Evolutionary conservation across 2,329 filamentous ascomycete species (phyloP).

Genomic region (Epichloe sp.): DNA sequence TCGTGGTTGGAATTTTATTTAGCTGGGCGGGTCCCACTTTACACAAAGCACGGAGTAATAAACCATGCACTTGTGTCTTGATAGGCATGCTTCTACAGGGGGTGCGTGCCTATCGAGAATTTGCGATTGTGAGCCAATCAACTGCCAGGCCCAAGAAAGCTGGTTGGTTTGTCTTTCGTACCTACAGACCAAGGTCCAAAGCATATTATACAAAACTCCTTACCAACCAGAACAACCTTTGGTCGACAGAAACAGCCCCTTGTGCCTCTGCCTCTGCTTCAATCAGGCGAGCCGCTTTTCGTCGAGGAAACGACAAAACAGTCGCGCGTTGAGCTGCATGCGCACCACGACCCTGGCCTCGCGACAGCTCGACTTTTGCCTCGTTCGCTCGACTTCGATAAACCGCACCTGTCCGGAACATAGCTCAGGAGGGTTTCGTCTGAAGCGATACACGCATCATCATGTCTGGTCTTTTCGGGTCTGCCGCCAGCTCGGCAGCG

Average conservation of each 20-base stretch:
- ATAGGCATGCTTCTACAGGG: constrained; percentile 2
- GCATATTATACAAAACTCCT: no score
- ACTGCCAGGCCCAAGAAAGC: not conserved
- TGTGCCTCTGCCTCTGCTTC: not conserved
- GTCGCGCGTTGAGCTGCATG: not conserved
- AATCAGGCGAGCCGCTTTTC: not conserved
- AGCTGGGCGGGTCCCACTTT: constrained; percentile 9
- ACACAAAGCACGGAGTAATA: no score
- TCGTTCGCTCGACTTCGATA: not conserved
- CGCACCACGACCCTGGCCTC: not conserved
- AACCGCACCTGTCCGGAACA: constrained; percentile 4
- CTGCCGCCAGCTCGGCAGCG: constrained; percentile 37
- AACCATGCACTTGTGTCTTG: not conserved
- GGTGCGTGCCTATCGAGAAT: constrained; percentile 6
- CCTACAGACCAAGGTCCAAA: not conserved
- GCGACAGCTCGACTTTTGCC: not conserved
- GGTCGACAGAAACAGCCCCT: no score
- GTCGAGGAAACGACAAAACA: not conserved
- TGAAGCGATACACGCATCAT: constrained; percentile 13
- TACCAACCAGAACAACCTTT: no score
- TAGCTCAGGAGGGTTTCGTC: not conserved
- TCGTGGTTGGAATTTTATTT: constrained; percentile 13
- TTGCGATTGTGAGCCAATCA: constrained; percentile 2
- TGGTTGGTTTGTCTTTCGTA: not conserved
- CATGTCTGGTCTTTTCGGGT: constrained; percentile 54